Percentiles rank a stretch among this genome's conserved stretches.
Conservation (phyloP, 2,329 filamentous ascomycete genomes). For the Karstenula rhodostoma region DNA sequence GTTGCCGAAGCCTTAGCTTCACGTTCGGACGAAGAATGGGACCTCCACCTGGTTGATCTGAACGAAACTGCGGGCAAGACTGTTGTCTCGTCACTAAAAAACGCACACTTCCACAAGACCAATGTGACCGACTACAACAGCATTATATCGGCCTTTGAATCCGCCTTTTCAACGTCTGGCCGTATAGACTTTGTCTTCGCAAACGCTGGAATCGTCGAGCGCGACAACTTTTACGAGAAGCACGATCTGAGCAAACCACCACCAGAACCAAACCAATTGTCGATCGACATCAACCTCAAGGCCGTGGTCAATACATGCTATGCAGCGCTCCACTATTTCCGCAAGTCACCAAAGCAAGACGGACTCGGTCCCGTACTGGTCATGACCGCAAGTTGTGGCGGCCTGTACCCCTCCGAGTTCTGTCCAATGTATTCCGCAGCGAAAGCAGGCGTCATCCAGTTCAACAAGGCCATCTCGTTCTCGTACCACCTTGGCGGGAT, state of each 20-base stretch:
- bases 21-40: conserved; percentile 44
- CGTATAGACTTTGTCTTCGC: conserved; percentile 59
- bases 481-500: conserved; percentile 47
- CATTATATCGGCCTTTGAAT: conserved; percentile 49
- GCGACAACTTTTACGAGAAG: conserved; percentile 51
- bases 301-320: conserved; percentile 50
- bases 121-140: conserved; percentile 50
- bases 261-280: conserved; percentile 44
- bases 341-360: conserved; percentile 29
- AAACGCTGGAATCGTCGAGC: conserved; percentile 58
- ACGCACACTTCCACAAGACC: conserved; percentile 50
- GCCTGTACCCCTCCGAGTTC: conserved; percentile 48
- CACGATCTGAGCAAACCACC: conserved; percentile 38
- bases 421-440: conserved; percentile 39
- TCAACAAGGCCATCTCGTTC: conserved; percentile 50
- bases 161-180: conserved; percentile 44
- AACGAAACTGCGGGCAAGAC: conserved; percentile 47
- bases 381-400: conserved; percentile 51
- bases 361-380: conserved; percentile 37
- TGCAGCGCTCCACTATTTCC: conserved; percentile 55
- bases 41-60: conserved; percentile 53
- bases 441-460: conserved; percentile 51
- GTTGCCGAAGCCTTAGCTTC: conserved; percentile 51
- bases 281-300: conserved; percentile 50
- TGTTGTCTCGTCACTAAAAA: conserved; percentile 32